Base-by-base conservation (phyloP, 768 basidiomycete species). In the Lentinula sp. region DNA sequence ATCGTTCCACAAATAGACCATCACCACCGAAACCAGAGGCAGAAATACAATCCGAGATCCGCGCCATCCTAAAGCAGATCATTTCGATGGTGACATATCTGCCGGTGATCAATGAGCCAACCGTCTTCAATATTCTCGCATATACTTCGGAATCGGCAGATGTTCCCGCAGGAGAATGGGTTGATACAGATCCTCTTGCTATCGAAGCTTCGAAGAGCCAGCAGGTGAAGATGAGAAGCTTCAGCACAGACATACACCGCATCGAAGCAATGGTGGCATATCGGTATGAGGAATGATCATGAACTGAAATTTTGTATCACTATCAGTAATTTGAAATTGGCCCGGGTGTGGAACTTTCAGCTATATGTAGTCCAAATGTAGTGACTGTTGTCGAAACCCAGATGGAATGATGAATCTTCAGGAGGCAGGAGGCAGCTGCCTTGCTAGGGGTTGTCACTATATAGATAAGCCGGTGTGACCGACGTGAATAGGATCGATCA, bases 251-350 rank as follows among this genome's bases (percentile, higher is more conserved):
- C 72, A 86, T 95, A n/a, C 97, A 99, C 71, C 86, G 93, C 60
- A 92, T 99, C 70, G 92, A 98, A 72, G 94, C 95, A 5, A 93
- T 98, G 91, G 96, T 98, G 51, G 95, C 95, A 4, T 98, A 98
- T 78, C 85, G 95, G 41, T 95, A 94, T 64, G 94, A 93, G 35
- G 52, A 59, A 55, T 61, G 51, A 54, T 28, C 28, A 28, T 28
- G 28, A 3, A 28, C 28, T 28, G 28, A 28, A 28, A 3, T 28
- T 28, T 28, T 28, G 28, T 28, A 28, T 28, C 28, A 28, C 28
- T 28, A 28, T 28, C 28, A 28, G 28, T 28, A 28, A 28, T 28
- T 28, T 28, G 28, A 28, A 28, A 28, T 28, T 28, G 28, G 28
- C 23, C 23, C 23, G 3, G 3, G 23, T 23, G 23, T 23, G 23